These are phyloP conservation scores for Carpinus viminea DNA, from an alignment of 306 rosid species.

Conservation along the genomic window DNA sequence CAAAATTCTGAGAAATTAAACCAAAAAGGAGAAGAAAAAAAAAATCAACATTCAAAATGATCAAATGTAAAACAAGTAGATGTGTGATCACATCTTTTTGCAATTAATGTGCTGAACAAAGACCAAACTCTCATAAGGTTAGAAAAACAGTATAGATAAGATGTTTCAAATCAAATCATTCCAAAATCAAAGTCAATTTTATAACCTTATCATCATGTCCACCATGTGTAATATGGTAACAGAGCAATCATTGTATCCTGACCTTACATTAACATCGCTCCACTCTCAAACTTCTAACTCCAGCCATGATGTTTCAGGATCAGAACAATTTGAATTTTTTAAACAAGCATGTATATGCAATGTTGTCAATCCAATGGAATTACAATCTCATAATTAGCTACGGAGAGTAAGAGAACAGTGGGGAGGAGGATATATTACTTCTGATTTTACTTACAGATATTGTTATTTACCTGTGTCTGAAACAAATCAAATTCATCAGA, in stretches of 20 bases:
- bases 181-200: background rate
- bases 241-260: background rate
- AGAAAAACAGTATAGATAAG: background rate
- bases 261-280: background rate
- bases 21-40: background rate
- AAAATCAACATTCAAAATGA: background rate
- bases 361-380: background rate
- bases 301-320: background rate
- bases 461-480: constrained; percentile 64
- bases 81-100: too few relatives aligned
- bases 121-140: background rate
- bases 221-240: background rate
- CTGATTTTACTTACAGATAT: background rate
- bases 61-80: background rate
- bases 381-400: background rate
- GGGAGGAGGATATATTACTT: background rate
- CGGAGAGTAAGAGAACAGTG: too few relatives aligned
- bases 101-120: background rate
- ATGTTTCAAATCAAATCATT: background rate
- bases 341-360: constrained; percentile 10
- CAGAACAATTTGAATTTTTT: background rate
- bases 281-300: background rate
- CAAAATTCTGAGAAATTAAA: background rate
- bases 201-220: background rate
- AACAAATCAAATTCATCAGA: constrained; percentile 59